These are phyloP conservation scores for Fraxinus angustifolia DNA, from an alignment of 305 asterid genomes.

Conservation along the genomic window DNA sequence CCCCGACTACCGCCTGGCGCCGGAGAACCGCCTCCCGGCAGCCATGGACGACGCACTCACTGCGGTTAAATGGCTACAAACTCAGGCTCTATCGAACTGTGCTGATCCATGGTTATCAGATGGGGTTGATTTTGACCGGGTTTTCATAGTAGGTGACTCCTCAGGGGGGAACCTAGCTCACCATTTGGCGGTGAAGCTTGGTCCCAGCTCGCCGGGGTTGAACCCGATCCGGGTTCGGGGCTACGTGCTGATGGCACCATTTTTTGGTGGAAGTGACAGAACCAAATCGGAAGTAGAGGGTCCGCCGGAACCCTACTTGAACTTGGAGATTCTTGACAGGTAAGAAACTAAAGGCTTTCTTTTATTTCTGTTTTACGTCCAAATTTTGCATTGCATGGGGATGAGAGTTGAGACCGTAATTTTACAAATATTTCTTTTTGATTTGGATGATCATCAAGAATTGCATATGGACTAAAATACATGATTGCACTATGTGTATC, in stretches of 20 bases:
- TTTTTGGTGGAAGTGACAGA: constrained; percentile 68
- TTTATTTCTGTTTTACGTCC: neutral
- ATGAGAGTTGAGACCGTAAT: neutral
- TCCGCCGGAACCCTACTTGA: constrained; percentile 49
- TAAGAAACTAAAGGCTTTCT: constrained; percentile 7
- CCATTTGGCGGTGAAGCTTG: constrained; percentile 63
- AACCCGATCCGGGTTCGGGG: constrained; percentile 64
- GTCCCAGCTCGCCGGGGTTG: constrained; percentile 49
- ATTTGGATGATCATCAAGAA: too few relatives aligned
- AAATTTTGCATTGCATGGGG: constrained; percentile 28
- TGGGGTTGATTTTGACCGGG: constrained; percentile 45
- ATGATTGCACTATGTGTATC: neutral
- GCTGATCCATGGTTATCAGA: constrained; percentile 36
- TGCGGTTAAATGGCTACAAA: constrained; percentile 60
- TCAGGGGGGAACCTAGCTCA: constrained; percentile 89
- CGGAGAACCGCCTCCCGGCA: constrained; percentile 82
- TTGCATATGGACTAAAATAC: too few relatives aligned
- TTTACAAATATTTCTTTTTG: neutral
- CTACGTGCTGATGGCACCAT: constrained; percentile 71
- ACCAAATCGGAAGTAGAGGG: constrained; percentile 71
- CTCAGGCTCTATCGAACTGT: constrained; percentile 35
- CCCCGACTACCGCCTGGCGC: constrained; percentile 80
- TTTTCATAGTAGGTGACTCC: constrained; percentile 64
- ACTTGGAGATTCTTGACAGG: constrained; percentile 69
- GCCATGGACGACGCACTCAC: constrained; percentile 52